phyloP scores from a whole-genome alignment of 257 asterid genomes.

The Fraxinus quadrangulata region DNA sequence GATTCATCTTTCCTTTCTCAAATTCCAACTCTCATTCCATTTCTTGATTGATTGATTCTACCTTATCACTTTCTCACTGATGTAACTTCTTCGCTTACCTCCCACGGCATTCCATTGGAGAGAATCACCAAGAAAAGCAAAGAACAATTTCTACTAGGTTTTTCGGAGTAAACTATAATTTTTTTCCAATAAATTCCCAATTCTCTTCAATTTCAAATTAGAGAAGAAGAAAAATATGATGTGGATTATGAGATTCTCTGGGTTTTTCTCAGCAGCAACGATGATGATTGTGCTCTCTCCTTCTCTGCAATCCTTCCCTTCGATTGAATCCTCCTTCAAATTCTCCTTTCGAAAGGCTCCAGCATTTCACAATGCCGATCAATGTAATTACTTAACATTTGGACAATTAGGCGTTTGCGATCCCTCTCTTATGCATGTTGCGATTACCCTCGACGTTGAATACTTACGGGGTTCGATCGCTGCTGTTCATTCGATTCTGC shows the following conservation, averaged over 20 bases:
- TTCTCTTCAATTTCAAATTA: not conserved
- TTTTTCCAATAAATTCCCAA: not conserved
- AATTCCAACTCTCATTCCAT: not conserved
- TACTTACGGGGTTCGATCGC: slow-evolving; percentile 73
- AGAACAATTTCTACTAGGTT: not conserved
- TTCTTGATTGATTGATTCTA: not conserved
- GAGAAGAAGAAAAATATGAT: slow-evolving; percentile 18
- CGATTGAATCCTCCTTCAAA: slow-evolving; percentile 44
- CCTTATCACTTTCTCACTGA: not conserved
- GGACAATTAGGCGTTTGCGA: slow-evolving; percentile 35
- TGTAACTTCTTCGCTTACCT: not conserved
- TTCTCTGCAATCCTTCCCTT: slow-evolving; percentile 53
- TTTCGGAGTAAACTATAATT: not conserved
- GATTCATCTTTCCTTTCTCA: too few relatives aligned
- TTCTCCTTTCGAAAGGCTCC: slow-evolving; percentile 41
- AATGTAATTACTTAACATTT: slow-evolving; percentile 27
- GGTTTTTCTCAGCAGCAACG: slow-evolving; percentile 41
- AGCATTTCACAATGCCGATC: slow-evolving; percentile 39
- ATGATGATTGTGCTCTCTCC: slow-evolving; percentile 51
- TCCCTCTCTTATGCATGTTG: slow-evolving; percentile 54
- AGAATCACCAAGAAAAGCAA: not conserved
- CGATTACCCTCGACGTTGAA: slow-evolving; percentile 64
- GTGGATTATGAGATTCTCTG: slow-evolving; percentile 46
- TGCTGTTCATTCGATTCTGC: slow-evolving; percentile 63
- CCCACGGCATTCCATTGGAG: not conserved